Conservation (phyloP, 106 monocot genomes). For the Platanthera zijinensis region DNA sequence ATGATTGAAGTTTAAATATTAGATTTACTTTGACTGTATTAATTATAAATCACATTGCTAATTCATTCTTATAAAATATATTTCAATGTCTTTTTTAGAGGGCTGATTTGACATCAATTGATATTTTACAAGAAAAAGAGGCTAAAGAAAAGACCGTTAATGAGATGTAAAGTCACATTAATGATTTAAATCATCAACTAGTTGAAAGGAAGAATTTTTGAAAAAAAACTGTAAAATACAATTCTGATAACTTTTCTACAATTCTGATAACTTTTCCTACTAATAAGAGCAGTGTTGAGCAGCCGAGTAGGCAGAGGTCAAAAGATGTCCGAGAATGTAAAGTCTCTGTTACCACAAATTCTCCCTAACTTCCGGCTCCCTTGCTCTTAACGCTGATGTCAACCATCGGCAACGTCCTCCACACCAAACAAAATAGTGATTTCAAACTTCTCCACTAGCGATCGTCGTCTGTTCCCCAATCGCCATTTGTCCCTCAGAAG, state of each 20-base stretch:
- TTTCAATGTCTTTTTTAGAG: conserved; percentile 28
- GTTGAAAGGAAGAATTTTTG: conserved; percentile 63
- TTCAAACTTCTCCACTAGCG: conserved; percentile 24
- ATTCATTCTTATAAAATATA: background rate
- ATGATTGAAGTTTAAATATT: background rate
- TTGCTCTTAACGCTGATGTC: background rate
- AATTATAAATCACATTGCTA: background rate
- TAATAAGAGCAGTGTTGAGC: background rate
- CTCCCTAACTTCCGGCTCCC: background rate
- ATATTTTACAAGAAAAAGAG: conserved; percentile 48
- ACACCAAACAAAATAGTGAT: background rate
- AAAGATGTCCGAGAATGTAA: background rate
- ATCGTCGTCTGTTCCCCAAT: background rate
- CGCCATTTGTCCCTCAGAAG: background rate
- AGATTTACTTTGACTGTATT: background rate
- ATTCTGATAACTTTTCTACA: conserved; percentile 58
- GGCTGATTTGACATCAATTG: conserved; percentile 43
- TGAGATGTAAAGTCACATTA: conserved; percentile 41
- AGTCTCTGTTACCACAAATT: background rate
- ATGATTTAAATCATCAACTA: conserved; percentile 56
- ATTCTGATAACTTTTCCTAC: background rate
- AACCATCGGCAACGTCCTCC: background rate
- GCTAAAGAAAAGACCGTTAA: conserved; percentile 32
- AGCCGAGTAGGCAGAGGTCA: background rate
- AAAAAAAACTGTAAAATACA: conserved; percentile 82